Base-by-base conservation (phyloP, 371 early-diverging fungal species). In the Mortierella sp. region DNA sequence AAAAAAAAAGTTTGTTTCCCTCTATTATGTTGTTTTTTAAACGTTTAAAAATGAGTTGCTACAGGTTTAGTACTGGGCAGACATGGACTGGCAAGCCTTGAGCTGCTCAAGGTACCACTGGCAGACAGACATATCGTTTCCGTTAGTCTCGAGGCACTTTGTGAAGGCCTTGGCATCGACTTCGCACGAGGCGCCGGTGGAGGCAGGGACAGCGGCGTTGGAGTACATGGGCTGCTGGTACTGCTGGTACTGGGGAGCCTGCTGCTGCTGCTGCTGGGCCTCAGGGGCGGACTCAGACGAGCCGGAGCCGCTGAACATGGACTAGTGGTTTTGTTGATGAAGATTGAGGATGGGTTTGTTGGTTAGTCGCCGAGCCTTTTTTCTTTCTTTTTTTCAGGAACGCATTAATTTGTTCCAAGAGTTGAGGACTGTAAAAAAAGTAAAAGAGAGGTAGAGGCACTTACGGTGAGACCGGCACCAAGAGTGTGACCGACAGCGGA, bases 101-200 rank as follows among this genome's bases (percentile, higher is more conserved):
- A 97, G 93, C 90, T 94, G 93, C 87, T 97, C 97, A 50, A 96
- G 90, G 89, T 96, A 96, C 92, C 94, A 96, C 89, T 95, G 94
- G 92, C 97, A 98, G 26, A 93, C 93, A 60, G 83, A 84, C 85
- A 96, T 93, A 80, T 96, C 96, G 82, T 95, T 94, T 84, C 92
- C 91, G 88, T 92, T 96, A 81, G 90, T 81, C 83, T 97, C 97
- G 73, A 98, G 91, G 90, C 98, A 98, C 81, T 93, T 90, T 70
- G 94, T 94, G 89, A 96, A 97, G 16, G 96, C 96, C 91, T 95
- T 94, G 88, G 95, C 93, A 87, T 97, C 96, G 72, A 94, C 91
- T 87, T 96, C 96, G 91, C 98, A 97, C 58, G 90, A 87, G 84
- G 88, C 84, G n/a, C 77, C 89, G 63, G 87, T 58, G 38, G 90